Evolutionary conservation across 768 basidiomycete genomes (phyloP).

Genomic region (Podaxis sp.): DNA sequence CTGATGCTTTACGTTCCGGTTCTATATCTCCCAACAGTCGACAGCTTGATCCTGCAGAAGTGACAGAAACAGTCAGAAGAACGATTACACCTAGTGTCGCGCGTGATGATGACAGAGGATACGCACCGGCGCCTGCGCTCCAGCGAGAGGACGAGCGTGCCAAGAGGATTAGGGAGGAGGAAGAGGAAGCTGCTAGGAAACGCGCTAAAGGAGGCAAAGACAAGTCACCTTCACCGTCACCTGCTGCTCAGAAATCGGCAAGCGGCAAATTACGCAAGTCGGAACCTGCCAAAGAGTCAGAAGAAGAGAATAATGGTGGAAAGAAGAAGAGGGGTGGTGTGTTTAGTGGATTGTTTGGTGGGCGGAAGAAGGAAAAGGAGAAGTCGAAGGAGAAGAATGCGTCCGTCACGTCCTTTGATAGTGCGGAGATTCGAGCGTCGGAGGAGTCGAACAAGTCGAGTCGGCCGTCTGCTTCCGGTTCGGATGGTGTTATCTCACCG

Average conservation of each 20-base stretch:
- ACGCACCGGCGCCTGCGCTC: conserved; percentile 10
- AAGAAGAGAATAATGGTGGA: conserved; percentile 30
- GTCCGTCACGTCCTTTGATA: conserved; percentile 52
- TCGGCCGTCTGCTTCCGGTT: conserved; percentile 32
- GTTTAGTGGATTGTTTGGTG: conserved; percentile 72
- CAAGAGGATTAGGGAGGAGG: conserved; percentile 51
- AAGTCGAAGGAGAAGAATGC: conserved; percentile 50
- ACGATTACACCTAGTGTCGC: conserved; percentile 79
- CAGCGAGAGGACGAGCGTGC: conserved; percentile 35
- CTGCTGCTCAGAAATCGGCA: conserved; percentile 20
- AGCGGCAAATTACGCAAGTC: conserved; percentile 40
- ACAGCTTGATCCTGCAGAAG: conserved; percentile 64
- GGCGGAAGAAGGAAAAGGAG: conserved; percentile 74
- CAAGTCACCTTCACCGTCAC: conserved; percentile 35
- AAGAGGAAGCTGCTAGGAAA: conserved; percentile 35
- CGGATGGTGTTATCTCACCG: conserved; percentile 47
- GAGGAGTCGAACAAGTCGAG: conserved; percentile 65
- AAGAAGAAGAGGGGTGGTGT: conserved; percentile 76
- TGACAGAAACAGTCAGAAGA: conserved; percentile 72
- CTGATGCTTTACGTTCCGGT: conserved; percentile 12
- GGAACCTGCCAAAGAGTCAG: conserved; percentile 1
- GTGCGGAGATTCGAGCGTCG: conserved; percentile 47
- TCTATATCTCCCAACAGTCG: conserved; percentile 19
- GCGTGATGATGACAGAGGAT: conserved; percentile 43
- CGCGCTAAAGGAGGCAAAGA: conserved; percentile 55